phyloP scores from a whole-genome alignment of 805 yeast species.

The Pichia scutulata region DNA sequence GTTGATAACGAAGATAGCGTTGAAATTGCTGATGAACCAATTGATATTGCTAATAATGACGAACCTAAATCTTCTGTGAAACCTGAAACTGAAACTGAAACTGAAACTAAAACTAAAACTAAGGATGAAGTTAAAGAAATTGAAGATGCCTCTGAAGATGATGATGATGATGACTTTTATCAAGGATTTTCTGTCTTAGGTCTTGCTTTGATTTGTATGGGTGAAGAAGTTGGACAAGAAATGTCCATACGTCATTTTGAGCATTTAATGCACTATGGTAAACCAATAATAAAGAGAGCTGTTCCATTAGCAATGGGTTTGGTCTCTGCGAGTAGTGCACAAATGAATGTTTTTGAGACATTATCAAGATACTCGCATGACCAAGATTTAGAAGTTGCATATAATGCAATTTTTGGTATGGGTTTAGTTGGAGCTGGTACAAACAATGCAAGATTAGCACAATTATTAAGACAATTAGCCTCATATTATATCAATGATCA shows the following conservation, averaged over 20 bases:
- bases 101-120: slow-evolving; percentile 19
- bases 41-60: slow-evolving; percentile 21
- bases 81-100: slow-evolving; percentile 18
- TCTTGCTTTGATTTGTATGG: slow-evolving; percentile 90
- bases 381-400: slow-evolving; percentile 86
- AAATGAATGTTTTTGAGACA: slow-evolving; percentile 95
- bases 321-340: slow-evolving; percentile 87
- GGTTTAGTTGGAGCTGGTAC: slow-evolving; percentile 99
- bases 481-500: slow-evolving; percentile 86
- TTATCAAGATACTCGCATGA: slow-evolving; percentile 95
- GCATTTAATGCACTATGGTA: slow-evolving; percentile 97
- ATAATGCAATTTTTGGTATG: slow-evolving; percentile 92
- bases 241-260: slow-evolving; percentile 97
- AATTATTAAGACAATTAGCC: slow-evolving; percentile 88
- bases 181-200: slow-evolving; percentile 93
- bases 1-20: slow-evolving; percentile 43
- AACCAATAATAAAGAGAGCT: slow-evolving; percentile 79
- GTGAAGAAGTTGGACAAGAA: slow-evolving; percentile 96
- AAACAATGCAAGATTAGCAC: slow-evolving; percentile 95
- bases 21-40: slow-evolving; percentile 35
- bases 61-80: slow-evolving; percentile 9
- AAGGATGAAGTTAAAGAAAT: slow-evolving; percentile 28
- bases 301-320: slow-evolving; percentile 98
- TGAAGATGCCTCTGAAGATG: slow-evolving; percentile 22
- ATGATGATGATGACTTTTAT: slow-evolving; percentile 46